Percentiles rank a stretch among this genome's conserved stretches.
These are phyloP conservation scores for Cubamyces lactineus DNA, from an alignment of 768 basidiomycete species.

Conservation along the genomic window DNA sequence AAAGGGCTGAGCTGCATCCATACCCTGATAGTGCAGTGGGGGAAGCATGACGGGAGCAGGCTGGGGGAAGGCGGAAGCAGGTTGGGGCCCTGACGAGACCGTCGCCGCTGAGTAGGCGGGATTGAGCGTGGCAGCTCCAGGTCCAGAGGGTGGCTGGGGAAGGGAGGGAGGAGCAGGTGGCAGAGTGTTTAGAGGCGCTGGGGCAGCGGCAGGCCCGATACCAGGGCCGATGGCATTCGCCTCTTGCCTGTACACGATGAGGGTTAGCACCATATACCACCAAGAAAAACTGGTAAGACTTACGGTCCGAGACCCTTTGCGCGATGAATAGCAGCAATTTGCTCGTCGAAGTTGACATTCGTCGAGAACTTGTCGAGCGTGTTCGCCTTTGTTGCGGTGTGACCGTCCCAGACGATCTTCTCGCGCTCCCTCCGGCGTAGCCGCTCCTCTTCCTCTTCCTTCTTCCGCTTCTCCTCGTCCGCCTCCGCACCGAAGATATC, in stretches of 20 bases:
- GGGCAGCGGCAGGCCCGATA: constrained; percentile 80
- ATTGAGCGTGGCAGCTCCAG: constrained; percentile 44
- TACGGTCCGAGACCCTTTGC: constrained; percentile 89
- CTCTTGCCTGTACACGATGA: constrained; percentile 56
- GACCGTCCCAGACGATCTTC: constrained; percentile 98
- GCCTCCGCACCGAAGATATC: constrained; percentile 96
- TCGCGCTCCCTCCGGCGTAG: constrained; percentile 86
- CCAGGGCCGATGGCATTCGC: constrained; percentile 82
- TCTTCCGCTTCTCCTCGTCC: constrained; percentile 87
- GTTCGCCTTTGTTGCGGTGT: constrained; percentile 90
- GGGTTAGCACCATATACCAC: constrained; percentile 21
- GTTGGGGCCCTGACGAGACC: constrained; percentile 90
- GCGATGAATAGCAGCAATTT: constrained; percentile 95
- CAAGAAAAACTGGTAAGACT: constrained; percentile 38
- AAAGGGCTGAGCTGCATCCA: constrained; percentile 76
- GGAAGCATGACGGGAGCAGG: constrained; percentile 78
- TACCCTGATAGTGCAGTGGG: constrained; percentile 82
- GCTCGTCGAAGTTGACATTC: constrained; percentile 94
- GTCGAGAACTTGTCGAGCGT: constrained; percentile 93
- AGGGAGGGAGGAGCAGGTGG: constrained; percentile 74
- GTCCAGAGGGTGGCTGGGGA: constrained; percentile 62
- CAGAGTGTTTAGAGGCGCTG: constrained; percentile 60
- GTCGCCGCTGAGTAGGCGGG: constrained; percentile 80
- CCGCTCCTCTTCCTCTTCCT: constrained; percentile 85
- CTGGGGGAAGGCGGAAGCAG: constrained; percentile 71